Evolutionary conservation across 345 rosid genomes (phyloP).

Genomic region (Clausena lansium): DNA sequence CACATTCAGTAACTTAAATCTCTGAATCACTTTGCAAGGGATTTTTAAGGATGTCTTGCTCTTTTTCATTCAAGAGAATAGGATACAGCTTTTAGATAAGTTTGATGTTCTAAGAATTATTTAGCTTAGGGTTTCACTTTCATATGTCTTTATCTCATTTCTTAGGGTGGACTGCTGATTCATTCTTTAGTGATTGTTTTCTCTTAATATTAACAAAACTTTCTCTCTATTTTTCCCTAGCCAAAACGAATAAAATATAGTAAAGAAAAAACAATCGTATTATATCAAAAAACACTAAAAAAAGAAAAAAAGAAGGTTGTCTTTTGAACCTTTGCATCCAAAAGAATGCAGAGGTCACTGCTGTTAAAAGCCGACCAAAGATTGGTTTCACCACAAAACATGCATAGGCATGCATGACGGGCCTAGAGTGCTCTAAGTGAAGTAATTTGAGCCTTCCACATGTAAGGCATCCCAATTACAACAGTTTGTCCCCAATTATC

Average conservation of each 20-base stretch:
- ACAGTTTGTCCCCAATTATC: neutral
- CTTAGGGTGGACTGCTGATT: neutral
- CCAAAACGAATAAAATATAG: neutral
- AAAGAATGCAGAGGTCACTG: neutral
- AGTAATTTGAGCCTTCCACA: neutral
- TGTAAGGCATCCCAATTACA: neutral
- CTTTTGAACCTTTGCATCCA: neutral
- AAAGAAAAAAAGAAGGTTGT: neutral
- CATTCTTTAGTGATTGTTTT: neutral
- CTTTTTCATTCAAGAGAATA: neutral
- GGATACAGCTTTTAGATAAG: neutral
- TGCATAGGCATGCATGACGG: neutral
- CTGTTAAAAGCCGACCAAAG: neutral
- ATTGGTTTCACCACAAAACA: neutral
- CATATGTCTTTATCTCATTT: too few relatives aligned
- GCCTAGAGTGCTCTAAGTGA: neutral
- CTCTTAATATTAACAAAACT: neutral
- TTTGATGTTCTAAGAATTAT: neutral
- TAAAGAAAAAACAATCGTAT: neutral
- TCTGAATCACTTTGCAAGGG: neutral
- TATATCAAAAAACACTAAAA: neutral
- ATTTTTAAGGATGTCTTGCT: neutral
- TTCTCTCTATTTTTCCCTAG: neutral
- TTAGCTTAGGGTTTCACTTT: neutral
- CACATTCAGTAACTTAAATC: neutral